A percentile compares a stretch with the other conserved stretches of the same genome.
Conservation (phyloP, 345 rosid genomes). For the Euphorbia tirucalli region DNA sequence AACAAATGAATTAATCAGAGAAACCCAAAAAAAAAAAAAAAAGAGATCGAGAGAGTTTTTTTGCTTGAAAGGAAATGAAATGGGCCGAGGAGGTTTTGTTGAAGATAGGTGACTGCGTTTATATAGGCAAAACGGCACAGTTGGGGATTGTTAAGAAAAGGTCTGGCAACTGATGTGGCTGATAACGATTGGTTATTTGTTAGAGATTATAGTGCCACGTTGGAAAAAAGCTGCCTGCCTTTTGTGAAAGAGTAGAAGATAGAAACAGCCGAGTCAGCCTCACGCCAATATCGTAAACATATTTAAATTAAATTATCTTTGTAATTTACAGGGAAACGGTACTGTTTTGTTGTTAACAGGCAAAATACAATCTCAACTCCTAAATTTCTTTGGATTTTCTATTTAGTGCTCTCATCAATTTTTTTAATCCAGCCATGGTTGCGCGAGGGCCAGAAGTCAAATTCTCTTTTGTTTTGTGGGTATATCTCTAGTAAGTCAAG, state of each 20-base stretch:
- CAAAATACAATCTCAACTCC: too few species aligned
- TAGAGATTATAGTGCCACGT: constrained; percentile 23
- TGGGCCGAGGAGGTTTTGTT: background rate
- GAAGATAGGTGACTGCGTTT: constrained; percentile 10
- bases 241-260: constrained; percentile 6
- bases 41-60: background rate
- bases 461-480: too few species aligned
- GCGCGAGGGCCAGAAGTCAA: too few species aligned
- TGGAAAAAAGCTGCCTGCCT: constrained; percentile 12
- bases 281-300: background rate
- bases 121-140: constrained; percentile 13
- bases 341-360: too few species aligned
- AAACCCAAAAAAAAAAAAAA: too few species aligned
- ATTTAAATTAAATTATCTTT: background rate
- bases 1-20: background rate
- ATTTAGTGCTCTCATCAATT: too few species aligned
- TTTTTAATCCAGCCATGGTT: too few species aligned
- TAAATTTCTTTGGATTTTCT: too few species aligned
- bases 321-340: background rate
- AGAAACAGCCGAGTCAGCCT: constrained; percentile 20
- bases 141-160: background rate
- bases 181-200: background rate
- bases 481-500: too few species aligned
- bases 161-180: constrained; percentile 12
- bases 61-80: background rate